phyloP scores from a whole-genome alignment of 352 stramenopile species.

The Pythium chondricola region DNA sequence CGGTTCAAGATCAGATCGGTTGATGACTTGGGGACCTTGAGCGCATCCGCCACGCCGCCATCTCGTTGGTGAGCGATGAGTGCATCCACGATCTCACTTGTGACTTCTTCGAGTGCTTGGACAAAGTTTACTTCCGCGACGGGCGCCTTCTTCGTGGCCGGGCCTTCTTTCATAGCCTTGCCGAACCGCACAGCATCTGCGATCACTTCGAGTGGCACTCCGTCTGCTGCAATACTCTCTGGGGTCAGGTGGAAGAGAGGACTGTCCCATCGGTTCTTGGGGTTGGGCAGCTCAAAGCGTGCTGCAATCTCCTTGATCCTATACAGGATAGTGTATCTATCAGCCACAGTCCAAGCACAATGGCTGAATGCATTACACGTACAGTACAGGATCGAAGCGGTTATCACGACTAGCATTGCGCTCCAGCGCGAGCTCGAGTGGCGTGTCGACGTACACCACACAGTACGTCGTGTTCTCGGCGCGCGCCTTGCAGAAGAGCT shows the following conservation, averaged over 20 bases:
- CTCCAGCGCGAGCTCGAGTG: constrained; percentile 45
- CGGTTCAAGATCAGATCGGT: constrained; percentile 33
- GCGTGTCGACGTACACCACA: constrained; percentile 78
- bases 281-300: constrained; percentile 87
- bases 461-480: constrained; percentile 88
- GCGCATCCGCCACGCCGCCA: constrained; percentile 40
- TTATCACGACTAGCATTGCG: constrained; percentile 39
- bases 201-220: constrained; percentile 42
- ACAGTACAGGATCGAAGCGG: constrained; percentile 42
- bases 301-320: constrained; percentile 81
- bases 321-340: neutral
- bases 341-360: neutral
- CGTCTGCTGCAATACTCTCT: constrained; percentile 27
- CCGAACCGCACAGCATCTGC: constrained; percentile 48
- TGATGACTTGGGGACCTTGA: constrained; percentile 33
- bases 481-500: constrained; percentile 93
- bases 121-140: constrained; percentile 64
- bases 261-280: constrained; percentile 93
- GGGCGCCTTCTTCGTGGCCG: constrained; percentile 53
- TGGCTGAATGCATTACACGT: too few species aligned
- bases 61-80: constrained; percentile 62
- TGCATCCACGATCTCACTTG: constrained; percentile 44
- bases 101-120: constrained; percentile 61
- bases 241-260: constrained; percentile 76
- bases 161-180: constrained; percentile 62